A percentile compares a stretch with the other conserved stretches of the same genome.
These are phyloP conservation scores for Elongisporangium prolatum DNA, from an alignment of 352 stramenopile genomes.

Conservation along the genomic window DNA sequence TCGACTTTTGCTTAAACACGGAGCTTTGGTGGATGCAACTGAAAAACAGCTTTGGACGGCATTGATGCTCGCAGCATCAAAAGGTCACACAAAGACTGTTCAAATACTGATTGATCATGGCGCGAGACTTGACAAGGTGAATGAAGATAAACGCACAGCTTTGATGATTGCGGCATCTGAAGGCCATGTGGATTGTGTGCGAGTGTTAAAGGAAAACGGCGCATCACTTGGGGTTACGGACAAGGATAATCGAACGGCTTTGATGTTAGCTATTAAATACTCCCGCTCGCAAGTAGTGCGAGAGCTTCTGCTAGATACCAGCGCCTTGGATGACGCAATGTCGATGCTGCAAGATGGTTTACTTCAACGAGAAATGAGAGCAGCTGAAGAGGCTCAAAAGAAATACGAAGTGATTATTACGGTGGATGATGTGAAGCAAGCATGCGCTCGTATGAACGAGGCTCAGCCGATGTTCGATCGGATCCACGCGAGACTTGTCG, in stretches of 20 bases:
- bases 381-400: neutral
- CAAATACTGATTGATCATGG: neutral
- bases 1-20: neutral
- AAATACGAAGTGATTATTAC: neutral
- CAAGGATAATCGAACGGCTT: neutral
- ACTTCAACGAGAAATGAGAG: neutral
- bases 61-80: neutral
- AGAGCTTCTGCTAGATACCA: neutral
- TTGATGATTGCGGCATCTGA: neutral
- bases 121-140: neutral
- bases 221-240: neutral
- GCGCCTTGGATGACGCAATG: neutral
- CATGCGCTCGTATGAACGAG: constrained; percentile 9
- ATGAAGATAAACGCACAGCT: neutral
- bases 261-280: neutral
- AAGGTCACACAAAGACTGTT: neutral
- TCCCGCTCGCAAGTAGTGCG: neutral
- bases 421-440: neutral
- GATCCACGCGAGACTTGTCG: constrained; percentile 1
- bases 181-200: neutral
- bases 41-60: neutral
- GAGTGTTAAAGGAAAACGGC: neutral
- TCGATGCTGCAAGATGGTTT: neutral
- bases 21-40: neutral
- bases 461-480: constrained; percentile 7